These are phyloP conservation scores for Trichophyton simii DNA, from an alignment of 2,329 filamentous ascomycete species.

Conservation along the genomic window DNA sequence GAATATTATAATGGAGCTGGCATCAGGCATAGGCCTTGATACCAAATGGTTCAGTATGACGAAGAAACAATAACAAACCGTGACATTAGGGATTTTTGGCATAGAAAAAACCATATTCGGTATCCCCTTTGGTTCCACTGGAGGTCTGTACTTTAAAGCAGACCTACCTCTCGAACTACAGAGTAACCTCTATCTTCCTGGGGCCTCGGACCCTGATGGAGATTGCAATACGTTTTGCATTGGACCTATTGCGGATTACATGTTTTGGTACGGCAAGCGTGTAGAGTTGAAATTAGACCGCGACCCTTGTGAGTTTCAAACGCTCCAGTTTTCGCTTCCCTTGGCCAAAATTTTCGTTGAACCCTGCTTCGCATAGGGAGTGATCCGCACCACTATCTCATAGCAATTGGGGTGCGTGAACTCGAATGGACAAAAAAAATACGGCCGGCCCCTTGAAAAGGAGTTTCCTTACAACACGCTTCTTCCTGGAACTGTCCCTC, in stretches of 20 bases:
- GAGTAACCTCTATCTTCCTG: constrained; percentile 8
- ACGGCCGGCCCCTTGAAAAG: constrained; percentile 14
- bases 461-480: constrained; percentile 17
- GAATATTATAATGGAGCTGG: constrained; percentile 20
- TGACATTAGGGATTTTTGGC: constrained; percentile 15
- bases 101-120: constrained; percentile 15
- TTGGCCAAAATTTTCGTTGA: not conserved
- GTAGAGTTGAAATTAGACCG: constrained; percentile 13
- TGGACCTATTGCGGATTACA: constrained; percentile 17
- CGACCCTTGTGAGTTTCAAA: constrained; percentile 17
- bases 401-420: constrained; percentile 14
- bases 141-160: constrained; percentile 17
- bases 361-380: constrained; percentile 1
- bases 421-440: constrained; percentile 12
- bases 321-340: not conserved
- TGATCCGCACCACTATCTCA: constrained; percentile 11
- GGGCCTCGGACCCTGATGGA: not conserved
- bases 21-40: constrained; percentile 14
- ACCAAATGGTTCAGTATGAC: constrained; percentile 15
- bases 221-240: constrained; percentile 13
- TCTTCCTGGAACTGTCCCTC: constrained; percentile 13
- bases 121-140: constrained; percentile 15
- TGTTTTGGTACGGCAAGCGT: constrained; percentile 20
- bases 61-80: constrained; percentile 6
- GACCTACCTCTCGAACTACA: constrained; percentile 11